A percentile compares a stretch with the other conserved stretches of the same genome.
Conservation (phyloP, 371 early-diverging fungal genomes). For the Nematocida ausubeli region DNA sequence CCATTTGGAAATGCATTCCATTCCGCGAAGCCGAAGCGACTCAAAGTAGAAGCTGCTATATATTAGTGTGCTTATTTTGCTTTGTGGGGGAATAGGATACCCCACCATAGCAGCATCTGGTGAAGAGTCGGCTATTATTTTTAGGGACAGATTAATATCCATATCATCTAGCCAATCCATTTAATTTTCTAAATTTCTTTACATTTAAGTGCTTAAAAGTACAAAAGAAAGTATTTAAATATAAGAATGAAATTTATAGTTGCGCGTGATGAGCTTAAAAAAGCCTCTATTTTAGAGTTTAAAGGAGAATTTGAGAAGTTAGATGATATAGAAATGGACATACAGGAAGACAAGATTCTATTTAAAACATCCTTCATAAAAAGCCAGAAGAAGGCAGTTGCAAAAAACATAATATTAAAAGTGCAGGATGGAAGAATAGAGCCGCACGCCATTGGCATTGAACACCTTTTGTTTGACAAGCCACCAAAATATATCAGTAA, state of each 20-base stretch:
- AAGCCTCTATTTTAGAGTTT: conserved; percentile 19
- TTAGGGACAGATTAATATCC: conserved; percentile 9
- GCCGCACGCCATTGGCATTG: not conserved
- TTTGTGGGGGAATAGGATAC: not conserved
- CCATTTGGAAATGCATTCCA: conserved; percentile 32
- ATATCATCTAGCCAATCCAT: conserved; percentile 37
- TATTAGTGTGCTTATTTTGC: conserved; percentile 1
- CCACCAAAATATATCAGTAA: not conserved
- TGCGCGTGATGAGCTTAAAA: not conserved
- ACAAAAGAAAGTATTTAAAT: not conserved
- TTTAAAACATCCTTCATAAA: conserved; percentile 14
- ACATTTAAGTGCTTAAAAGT: not conserved
- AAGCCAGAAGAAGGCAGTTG: not conserved
- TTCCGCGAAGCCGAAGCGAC: conserved; percentile 5
- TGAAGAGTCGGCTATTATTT: not conserved
- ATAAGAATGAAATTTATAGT: conserved; percentile 17
- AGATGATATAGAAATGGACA: conserved; percentile 14
- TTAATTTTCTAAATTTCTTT: not conserved
- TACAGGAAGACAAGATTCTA: not conserved
- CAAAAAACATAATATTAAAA: not conserved
- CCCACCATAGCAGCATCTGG: conserved; percentile 23
- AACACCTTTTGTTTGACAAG: not conserved
- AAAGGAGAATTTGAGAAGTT: conserved; percentile 36
- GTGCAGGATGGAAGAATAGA: not conserved
- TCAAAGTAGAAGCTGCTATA: conserved; percentile 53